Base-by-base conservation (phyloP, 73 alveolate genomes). In the Breviolum minutum region DNA sequence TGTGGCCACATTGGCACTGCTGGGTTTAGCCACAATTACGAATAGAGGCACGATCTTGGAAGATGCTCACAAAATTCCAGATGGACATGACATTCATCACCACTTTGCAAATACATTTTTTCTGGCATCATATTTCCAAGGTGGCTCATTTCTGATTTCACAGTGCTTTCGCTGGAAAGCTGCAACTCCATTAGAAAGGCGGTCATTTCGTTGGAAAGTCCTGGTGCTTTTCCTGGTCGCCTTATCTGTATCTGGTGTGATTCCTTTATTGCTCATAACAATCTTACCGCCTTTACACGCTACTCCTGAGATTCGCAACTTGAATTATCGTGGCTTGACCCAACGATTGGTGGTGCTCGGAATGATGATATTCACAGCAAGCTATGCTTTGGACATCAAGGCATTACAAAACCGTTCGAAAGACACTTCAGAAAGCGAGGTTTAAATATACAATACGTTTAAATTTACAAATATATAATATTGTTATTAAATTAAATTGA, bases 11-110 rank as follows among this genome's bases (percentile, higher is more conserved):
- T 16, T 81, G 40, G 90, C 90, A 19, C 90, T 81, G 70, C 70
- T 81, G 26, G 90, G 90, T 81, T 84, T 92, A 32, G 98, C 89
- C 63, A 74, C 91, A 20, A 60, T 74, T 48, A 73, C 90, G n/a
- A 24, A 73, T n/a, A 5, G 48, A 4, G 96, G 96, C 16, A 89
- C 96, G 20, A 29, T 89, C 22, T 74, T 89, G 87, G 96, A 89
- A 87, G 68, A 68, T 7, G 27, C 74, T 32, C 20, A 89, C 48
- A 61, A 70, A 62, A 89, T 89, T 80, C 82, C 90, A 14, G 90
- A 54, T 19, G 69, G 90, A 81, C 90, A 54, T 13, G 70, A 81
- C 32, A 48, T 54, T 6, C 90, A 81, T 32, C 90, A 81, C 70
- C 68, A 20, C 22, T 48, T 40, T 14, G 66, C 70, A 6, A 81